Evolutionary conservation across 495 filamentous ascomycete species (phyloP).

Genomic region (Jackrogersella multiformis): DNA sequence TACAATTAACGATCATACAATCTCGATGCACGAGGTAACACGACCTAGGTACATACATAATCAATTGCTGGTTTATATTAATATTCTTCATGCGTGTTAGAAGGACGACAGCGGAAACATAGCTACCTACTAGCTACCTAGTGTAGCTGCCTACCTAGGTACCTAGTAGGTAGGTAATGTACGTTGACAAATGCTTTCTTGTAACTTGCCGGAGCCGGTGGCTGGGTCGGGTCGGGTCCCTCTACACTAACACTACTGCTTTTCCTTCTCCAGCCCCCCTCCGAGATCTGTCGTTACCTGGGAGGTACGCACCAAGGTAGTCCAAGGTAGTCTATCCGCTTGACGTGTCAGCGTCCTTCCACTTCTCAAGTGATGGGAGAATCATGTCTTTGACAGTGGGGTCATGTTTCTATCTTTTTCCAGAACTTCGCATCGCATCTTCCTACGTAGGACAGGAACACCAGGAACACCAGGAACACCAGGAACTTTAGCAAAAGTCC

Average conservation of each 20-base stretch:
- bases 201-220: constrained; percentile 22
- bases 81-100: constrained; percentile 18
- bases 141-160: no score
- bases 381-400: constrained; percentile 27
- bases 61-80: background rate
- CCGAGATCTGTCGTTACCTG: constrained; percentile 33
- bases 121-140: constrained; percentile 2
- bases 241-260: no score
- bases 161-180: no score
- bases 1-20: no score
- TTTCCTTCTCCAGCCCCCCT: constrained; percentile 7
- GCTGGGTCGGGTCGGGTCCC: no score
- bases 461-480: background rate
- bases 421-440: constrained; percentile 15
- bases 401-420: background rate
- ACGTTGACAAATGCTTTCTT: constrained; percentile 19
- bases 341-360: constrained; percentile 33
- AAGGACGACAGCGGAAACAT: background rate
- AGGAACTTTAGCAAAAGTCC: constrained; percentile 8
- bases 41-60: constrained; percentile 19
- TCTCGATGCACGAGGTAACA: constrained; percentile 13
- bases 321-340: constrained; percentile 26
- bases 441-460: background rate
- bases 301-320: no score
- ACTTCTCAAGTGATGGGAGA: constrained; percentile 22